A percentile compares a stretch with the other conserved stretches of the same genome.
phyloP scores from a whole-genome alignment of 2,329 filamentous ascomycete species.

The Salinomyces thailandicus region DNA sequence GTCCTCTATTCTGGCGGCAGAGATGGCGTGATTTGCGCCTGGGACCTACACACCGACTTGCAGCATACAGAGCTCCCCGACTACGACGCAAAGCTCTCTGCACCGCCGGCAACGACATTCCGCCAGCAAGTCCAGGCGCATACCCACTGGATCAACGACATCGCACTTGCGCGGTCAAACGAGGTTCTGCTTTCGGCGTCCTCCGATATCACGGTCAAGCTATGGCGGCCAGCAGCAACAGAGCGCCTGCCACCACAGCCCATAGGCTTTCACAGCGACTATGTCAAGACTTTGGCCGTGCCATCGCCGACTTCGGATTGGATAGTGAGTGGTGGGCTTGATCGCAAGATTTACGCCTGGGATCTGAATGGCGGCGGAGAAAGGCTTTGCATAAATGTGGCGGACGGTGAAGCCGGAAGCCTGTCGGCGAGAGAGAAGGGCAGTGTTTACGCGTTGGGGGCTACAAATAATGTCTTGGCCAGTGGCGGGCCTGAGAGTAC shows the following conservation, averaged over 20 bases:
- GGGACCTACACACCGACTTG: slow-evolving; percentile 72
- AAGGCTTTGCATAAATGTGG: slow-evolving; percentile 74
- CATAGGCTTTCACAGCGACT: slow-evolving; percentile 89
- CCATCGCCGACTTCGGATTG: slow-evolving; percentile 62
- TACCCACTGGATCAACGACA: slow-evolving; percentile 94
- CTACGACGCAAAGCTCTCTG: slow-evolving; percentile 24
- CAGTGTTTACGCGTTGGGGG: slow-evolving; percentile 83
- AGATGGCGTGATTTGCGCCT: slow-evolving; percentile 91
- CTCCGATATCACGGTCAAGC: slow-evolving; percentile 85
- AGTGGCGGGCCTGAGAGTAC: slow-evolving; percentile 91
- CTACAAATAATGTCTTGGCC: slow-evolving; percentile 69
- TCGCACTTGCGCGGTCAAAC: slow-evolving; percentile 68
- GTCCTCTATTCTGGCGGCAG: slow-evolving; percentile 92
- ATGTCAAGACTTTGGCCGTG: slow-evolving; percentile 86
- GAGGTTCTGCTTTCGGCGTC: slow-evolving; percentile 76
- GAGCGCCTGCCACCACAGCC: slow-evolving; percentile 58
- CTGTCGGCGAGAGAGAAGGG: slow-evolving; percentile 72
- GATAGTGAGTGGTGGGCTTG: slow-evolving; percentile 88
- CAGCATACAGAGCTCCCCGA: slow-evolving; percentile 28
- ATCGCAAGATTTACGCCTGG: slow-evolving; percentile 88
- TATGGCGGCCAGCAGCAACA: slow-evolving; percentile 69
- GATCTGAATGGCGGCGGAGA: slow-evolving; percentile 82
- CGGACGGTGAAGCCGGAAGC: slow-evolving; percentile 62
- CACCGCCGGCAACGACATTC: slow-evolving; percentile 40
- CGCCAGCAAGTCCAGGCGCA: slow-evolving; percentile 65